These are phyloP conservation scores for Cladosporium velox DNA, from an alignment of 2,329 filamentous ascomycete genomes.

Conservation along the genomic window DNA sequence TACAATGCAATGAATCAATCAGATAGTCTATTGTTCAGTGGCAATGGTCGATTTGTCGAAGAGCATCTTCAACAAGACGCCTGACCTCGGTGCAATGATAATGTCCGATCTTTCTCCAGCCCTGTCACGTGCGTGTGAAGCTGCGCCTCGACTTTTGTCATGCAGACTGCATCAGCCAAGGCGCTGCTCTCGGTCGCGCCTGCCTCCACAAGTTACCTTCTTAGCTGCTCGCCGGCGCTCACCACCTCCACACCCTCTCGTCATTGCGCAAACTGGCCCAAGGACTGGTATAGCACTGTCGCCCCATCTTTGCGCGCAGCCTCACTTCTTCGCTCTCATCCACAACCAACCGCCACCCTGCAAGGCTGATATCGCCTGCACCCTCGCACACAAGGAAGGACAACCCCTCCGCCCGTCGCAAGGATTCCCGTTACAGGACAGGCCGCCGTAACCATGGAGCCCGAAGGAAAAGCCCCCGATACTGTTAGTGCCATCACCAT, in stretches of 20 bases:
- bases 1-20: neutral
- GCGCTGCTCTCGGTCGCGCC: constrained; percentile 2
- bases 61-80: neutral
- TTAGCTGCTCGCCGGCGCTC: constrained; percentile 1
- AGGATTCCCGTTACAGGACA: constrained; percentile 12
- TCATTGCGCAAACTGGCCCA: constrained; percentile 9
- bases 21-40: neutral
- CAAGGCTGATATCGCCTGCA: constrained; percentile 7
- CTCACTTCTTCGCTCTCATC: constrained; percentile 1
- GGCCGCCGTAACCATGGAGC: constrained; percentile 14
- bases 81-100: neutral
- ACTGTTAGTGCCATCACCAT: constrained; percentile 17
- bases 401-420: neutral
- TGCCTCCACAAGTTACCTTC: constrained; percentile 6
- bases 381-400: constrained; percentile 19
- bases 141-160: neutral
- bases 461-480: constrained; percentile 21
- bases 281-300: constrained; percentile 13
- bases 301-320: constrained; percentile 19
- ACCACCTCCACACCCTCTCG: constrained; percentile 9
- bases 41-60: neutral
- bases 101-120: neutral
- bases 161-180: neutral
- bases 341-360: neutral
- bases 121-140: neutral